Percentiles rank a stretch among this genome's conserved stretches.
These are phyloP conservation scores for Yamadazyma atmosphaerica DNA, from an alignment of 1,139 yeast genomes.

Conservation along the genomic window DNA sequence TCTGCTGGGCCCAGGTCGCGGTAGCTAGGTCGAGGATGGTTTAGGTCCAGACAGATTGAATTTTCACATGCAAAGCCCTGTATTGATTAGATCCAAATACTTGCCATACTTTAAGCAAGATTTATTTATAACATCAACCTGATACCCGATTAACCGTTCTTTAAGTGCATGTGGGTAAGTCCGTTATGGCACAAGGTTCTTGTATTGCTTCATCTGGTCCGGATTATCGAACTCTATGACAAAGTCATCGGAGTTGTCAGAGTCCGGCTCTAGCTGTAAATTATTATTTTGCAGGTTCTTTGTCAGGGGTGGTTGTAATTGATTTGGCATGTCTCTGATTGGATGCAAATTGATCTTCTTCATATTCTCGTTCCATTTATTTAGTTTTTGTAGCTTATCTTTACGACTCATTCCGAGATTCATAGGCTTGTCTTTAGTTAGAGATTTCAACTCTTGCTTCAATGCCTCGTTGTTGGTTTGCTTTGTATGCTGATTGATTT, in stretches of 20 bases:
- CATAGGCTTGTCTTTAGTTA: slow-evolving; percentile 13
- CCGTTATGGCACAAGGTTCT: background rate
- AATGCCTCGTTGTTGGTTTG: slow-evolving; percentile 4
- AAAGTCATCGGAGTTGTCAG: background rate
- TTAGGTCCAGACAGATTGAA: background rate
- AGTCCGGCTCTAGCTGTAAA: no score
- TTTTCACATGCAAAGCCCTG: background rate
- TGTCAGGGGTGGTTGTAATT: slow-evolving; percentile 22
- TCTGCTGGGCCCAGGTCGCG: background rate
- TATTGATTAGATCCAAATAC: no score
- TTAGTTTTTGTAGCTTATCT: slow-evolving; percentile 12
- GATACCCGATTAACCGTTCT: slow-evolving; percentile 1
- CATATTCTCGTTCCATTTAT: slow-evolving; percentile 14
- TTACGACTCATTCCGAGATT: slow-evolving; percentile 15
- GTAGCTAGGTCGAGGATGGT: no score
- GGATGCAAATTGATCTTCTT: slow-evolving; percentile 1
- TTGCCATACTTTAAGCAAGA: background rate
- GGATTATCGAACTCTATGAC: background rate
- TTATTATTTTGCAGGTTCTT: background rate
- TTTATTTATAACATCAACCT: background rate
- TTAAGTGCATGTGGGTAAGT: no score
- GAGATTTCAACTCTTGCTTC: slow-evolving; percentile 11
- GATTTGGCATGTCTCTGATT: slow-evolving; percentile 1
- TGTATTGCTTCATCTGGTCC: background rate
- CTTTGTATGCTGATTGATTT: slow-evolving; percentile 1